Evolutionary conservation across 441 rosid genomes (phyloP).

Genomic region (Corymbia calophylla): DNA sequence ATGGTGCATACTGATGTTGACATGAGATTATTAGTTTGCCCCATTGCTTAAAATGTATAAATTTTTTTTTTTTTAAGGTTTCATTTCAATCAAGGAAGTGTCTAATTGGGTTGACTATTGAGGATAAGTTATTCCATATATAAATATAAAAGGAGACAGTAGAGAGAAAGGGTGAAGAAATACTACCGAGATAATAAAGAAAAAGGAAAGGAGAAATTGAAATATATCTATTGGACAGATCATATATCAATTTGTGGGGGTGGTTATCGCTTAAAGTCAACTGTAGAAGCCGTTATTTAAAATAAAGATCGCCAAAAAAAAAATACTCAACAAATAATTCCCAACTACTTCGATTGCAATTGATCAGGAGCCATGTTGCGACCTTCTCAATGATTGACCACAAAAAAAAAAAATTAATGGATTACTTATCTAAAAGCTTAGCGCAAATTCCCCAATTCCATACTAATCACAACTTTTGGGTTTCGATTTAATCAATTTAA

Average conservation of each 20-base stretch:
- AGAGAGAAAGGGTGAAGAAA: neutral
- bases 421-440: neutral
- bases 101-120: neutral
- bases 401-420: neutral
- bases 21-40: neutral
- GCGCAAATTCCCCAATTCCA: neutral
- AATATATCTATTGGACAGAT: neutral
- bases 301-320: neutral
- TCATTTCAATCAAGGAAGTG: neutral
- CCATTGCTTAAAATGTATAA: neutral
- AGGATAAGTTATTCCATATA: neutral
- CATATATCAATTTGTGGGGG: neutral
- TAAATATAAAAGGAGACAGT: neutral
- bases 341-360: neutral
- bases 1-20: neutral
- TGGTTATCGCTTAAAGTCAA: neutral
- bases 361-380: neutral
- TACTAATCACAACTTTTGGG: neutral
- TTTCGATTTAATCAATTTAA: neutral
- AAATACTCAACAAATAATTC: neutral
- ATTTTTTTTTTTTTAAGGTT: neutral
- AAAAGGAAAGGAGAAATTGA: neutral
- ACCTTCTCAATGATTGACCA: neutral
- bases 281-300: neutral
- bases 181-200: neutral